Conservation (phyloP, 164 flowering plant genomes). For the Magnolia officinalis region DNA sequence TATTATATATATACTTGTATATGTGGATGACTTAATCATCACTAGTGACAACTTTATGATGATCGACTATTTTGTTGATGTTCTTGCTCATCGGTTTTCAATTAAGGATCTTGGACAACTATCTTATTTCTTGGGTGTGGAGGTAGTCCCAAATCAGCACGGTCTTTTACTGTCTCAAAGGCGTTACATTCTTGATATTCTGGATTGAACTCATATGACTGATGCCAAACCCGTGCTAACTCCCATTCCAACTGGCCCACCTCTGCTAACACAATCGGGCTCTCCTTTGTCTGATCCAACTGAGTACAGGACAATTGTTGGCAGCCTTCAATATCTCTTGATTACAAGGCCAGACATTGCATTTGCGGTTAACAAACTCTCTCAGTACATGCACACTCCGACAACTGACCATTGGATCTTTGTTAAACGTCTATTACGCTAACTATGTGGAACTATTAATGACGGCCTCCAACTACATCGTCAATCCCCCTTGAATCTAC, state of each 20-base stretch:
- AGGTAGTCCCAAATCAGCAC: neutral
- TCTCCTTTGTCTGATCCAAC: neutral
- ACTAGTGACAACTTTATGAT: neutral
- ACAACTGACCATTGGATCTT: neutral
- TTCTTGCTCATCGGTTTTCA: neutral
- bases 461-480: neutral
- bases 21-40: neutral
- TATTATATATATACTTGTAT: neutral
- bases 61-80: neutral
- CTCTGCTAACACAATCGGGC: too few species aligned
- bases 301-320: neutral
- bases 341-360: too few species aligned
- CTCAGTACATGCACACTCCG: conserved; percentile 13
- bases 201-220: too few species aligned
- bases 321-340: neutral
- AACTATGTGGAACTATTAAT: conserved; percentile 7
- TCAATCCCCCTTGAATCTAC: neutral
- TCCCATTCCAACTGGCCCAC: too few species aligned
- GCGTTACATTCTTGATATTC: too few species aligned
- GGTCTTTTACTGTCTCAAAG: neutral
- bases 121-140: neutral
- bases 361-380: neutral
- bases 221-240: too few species aligned
- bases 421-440: conserved; percentile 3
- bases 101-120: neutral